phyloP scores from a whole-genome alignment of 2,329 filamentous ascomycete species.

The Hymenotorrendiella dingleyae region DNA sequence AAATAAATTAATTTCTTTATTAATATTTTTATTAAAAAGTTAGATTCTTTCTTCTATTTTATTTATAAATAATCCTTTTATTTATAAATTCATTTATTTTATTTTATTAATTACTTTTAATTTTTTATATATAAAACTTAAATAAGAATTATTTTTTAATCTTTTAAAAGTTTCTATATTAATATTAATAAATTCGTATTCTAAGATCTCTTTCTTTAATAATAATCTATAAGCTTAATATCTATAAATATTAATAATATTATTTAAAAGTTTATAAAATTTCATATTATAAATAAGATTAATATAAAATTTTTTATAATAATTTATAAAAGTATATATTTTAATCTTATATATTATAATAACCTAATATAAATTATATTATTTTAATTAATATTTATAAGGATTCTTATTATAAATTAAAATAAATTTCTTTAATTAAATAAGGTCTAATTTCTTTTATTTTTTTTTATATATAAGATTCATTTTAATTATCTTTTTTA shows the following conservation, averaged over 20 bases:
- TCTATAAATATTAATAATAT: background rate
- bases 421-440: background rate
- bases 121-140: background rate
- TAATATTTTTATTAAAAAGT: too few relatives aligned
- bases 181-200: background rate
- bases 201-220: background rate
- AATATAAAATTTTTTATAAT: background rate
- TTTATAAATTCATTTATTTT: too few relatives aligned
- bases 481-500: background rate
- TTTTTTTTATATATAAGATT: background rate
- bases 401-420: background rate
- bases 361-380: background rate
- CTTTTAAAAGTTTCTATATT: background rate
- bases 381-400: background rate
- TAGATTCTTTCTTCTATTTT: too few relatives aligned
- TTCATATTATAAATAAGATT: background rate
- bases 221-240: background rate
- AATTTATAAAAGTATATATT: background rate
- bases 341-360: background rate
- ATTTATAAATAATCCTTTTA: too few relatives aligned
- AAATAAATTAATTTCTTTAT: too few relatives aligned
- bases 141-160: background rate
- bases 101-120: background rate
- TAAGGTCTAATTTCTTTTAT: background rate
- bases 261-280: background rate